Base-by-base conservation (phyloP, 345 rosid genomes). In the Brassica cretica region DNA sequence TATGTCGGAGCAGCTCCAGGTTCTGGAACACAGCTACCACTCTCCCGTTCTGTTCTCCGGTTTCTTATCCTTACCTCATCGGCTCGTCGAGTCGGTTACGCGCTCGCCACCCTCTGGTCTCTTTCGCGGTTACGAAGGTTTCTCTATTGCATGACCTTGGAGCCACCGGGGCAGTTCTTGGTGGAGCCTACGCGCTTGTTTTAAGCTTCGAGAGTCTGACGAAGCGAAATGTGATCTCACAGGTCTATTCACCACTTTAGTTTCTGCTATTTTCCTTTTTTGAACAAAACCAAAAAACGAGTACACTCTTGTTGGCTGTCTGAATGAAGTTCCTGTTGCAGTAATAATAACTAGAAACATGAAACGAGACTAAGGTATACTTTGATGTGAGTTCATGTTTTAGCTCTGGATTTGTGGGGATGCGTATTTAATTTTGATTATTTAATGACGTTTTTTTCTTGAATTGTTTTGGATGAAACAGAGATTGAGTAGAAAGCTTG, bases 401-500 rank as follows among this genome's bases (percentile, higher is more conserved):
- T 8, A 56, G 27, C 46, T 39, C 12, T 39, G 12, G 46, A 39
- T 56, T 56, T 19, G 62, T 19, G 3, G 3, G 58, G 21, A n/a
- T n/a, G n/a, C n/a, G n/a, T n/a, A n/a, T n/a, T n/a, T n/a, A n/a
- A 39, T 39, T 46, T 46, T 46, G 16, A 46, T 11, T 46, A 12
- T 46, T 5, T 46, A 46, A 4, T 46, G 15, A 46, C 53, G n/a
- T 8, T 8, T 24, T 66, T 8, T 18, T 60, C 59, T 15, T 44
- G 14, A 18, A 5, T 33, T 10, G 58, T 39, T 70, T 10, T 9
- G 15, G 32, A 14, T 25, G 71, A 35, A 74, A 63, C 92, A 90
- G 96, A 88, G 55, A 16, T 81, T 92, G 71, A 92, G 98, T 79
- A 89, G 98, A 68, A 94, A 94, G 84, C 85, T 90, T 16, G 97